Base-by-base conservation (phyloP, 2,329 filamentous ascomycete genomes). In the Zymoseptoria pseudotritici region DNA sequence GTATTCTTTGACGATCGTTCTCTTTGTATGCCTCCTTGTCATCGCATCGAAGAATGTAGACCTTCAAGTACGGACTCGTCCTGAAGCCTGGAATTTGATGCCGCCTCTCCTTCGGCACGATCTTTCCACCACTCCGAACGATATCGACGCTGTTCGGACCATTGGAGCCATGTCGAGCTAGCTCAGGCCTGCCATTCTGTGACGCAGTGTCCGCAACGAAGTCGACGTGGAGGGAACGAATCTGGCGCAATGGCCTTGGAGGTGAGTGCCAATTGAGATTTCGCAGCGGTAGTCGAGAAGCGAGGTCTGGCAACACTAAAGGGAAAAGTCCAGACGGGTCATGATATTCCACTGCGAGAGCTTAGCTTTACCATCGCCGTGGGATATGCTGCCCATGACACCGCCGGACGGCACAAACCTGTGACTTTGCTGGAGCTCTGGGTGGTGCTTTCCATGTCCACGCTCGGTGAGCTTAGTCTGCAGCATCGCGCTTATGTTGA, bases 191-290 rank as follows among this genome's bases (percentile, higher is more conserved):
- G 10, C 70, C 56, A 17, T 57, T 61, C 50, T 67, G 56, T 2
- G 72, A 72, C 6, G 62, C 56, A 26, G 65, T 65, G 61, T 72
- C 70, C 7, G 87, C 83, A n/a, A 92, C 80, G 61, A 97, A 86
- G 63, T 96, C 91, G 69, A 97, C 85, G 71, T 97, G 91, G 50
- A 99, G 84, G 11, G 91, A 92, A 70, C 91, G 88, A 73, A 99
- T 99, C 13, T 94, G 97, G 66, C 94, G 88, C 42, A 97, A 79
- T 2, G 94, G 94, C 0, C 94, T 88, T 26, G 88, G 88, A 62
- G 95, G 90, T 13, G 94, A 96, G 74, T 97, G 95, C 94, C 94
- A 99, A 72, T 97, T 91, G 53, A 99, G 85, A 70, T 97, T 95
- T 65, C 87, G 88, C 46, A 99, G 81, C 36, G 94, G 94, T 0